Evolutionary conservation across 345 rosid genomes (phyloP), one percentile per base, ranked within the genome.

Genomic region (Mangifera indica): DNA sequence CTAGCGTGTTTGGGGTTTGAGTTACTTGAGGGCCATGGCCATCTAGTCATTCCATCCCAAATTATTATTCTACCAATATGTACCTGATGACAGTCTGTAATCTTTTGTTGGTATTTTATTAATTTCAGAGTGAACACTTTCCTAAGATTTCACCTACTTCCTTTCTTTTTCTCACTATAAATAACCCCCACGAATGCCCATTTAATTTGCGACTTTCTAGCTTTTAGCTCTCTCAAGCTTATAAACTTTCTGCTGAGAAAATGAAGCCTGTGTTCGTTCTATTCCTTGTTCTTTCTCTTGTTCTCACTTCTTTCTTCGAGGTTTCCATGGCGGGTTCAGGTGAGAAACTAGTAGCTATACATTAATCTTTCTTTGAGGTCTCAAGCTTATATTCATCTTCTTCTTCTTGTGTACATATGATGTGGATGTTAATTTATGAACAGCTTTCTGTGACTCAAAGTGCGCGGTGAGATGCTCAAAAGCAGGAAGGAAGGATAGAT

Each of bases 381-480:
- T n/a, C n/a, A n/a, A n/a, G n/a, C n/a, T n/a, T n/a, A n/a, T n/a
- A n/a, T n/a, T n/a, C n/a, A n/a, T n/a, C n/a, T n/a, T n/a, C n/a
- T n/a, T n/a, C n/a, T n/a, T n/a, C n/a, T n/a, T n/a, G n/a, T n/a
- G n/a, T 22, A 29, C 3, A 29, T 56, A 45, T 26, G 55, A 48
- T 34, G 66, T 60, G 29, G 56, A 37, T 37, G 42, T 64, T 32
- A 4, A 49, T 49, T 49, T 29, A 29, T 29, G 32, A 56, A 34
- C 14, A 84, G 91, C 53, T 40, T 70, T 81, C 61, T 89, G 92
- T 34, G 80, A 69, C 13, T 78, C 83, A 10, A 87, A 84, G 81
- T 95, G 99, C 76, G 63, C 67, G 22, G 84, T 7, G 61, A 86
- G 99, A 81, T 95, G 99, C 79, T 82, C 89, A 15, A 83, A 82